phyloP scores from a whole-genome alignment of 2,329 filamentous ascomycete species.

The Penicillium sp. region DNA sequence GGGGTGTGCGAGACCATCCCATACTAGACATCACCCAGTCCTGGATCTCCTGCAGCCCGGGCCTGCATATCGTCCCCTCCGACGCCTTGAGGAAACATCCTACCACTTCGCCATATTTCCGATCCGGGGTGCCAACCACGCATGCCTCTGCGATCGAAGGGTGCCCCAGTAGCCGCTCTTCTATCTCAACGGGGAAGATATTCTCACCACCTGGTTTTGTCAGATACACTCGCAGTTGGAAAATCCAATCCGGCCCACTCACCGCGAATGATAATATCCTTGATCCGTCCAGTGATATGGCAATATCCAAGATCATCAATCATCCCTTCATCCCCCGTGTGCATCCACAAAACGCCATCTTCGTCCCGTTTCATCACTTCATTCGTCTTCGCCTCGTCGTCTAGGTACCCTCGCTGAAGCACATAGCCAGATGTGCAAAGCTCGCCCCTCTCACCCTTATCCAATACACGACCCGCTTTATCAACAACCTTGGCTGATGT shows the following conservation, averaged over 20 bases:
- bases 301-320: constrained; percentile 62
- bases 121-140: constrained; percentile 62
- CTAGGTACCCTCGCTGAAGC: constrained; percentile 55
- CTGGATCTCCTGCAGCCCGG: constrained; percentile 53
- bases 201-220: constrained; percentile 61
- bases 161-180: constrained; percentile 65
- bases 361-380: constrained; percentile 69
- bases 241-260: neutral
- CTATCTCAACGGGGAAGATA: constrained; percentile 69
- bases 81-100: constrained; percentile 55
- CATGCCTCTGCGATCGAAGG: constrained; percentile 60
- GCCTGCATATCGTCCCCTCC: constrained; percentile 29
- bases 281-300: constrained; percentile 71
- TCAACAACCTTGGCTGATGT: constrained; percentile 74
- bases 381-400: constrained; percentile 48
- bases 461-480: constrained; percentile 59
- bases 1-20: constrained; percentile 65
- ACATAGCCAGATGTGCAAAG: constrained; percentile 73
- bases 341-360: constrained; percentile 56
- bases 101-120: constrained; percentile 52
- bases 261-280: constrained; percentile 74
- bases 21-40: constrained; percentile 53
- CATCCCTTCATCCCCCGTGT: constrained; percentile 59
- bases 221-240: neutral
- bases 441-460: constrained; percentile 66